These are phyloP conservation scores for Tetracladium setigerum DNA, from an alignment of 495 filamentous ascomycete genomes.

Conservation along the genomic window DNA sequence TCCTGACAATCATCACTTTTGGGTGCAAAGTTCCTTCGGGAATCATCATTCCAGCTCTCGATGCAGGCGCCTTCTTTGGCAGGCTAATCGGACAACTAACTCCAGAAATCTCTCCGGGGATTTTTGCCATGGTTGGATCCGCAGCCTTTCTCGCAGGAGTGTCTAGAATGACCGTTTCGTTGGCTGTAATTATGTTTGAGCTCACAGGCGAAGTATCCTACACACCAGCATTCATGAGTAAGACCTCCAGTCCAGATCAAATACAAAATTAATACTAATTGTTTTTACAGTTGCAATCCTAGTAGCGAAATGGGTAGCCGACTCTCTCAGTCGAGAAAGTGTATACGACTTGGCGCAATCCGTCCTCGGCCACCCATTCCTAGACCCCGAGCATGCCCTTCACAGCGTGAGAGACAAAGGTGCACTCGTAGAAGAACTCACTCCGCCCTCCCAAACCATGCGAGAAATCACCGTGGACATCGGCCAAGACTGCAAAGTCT, in stretches of 20 bases:
- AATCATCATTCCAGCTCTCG: conserved; percentile 52
- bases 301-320: conserved; percentile 52
- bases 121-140: conserved; percentile 55
- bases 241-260: too few relatives aligned
- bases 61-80: conserved; percentile 48
- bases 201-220: conserved; percentile 38
- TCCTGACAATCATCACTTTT: conserved; percentile 48
- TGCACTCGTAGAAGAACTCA: conserved; percentile 34
- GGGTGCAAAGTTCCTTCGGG: conserved; percentile 52
- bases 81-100: conserved; percentile 45
- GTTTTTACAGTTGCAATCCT: conserved; percentile 35
- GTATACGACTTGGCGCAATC: conserved; percentile 51
- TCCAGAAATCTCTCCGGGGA: conserved; percentile 40
- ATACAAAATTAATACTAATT: too few relatives aligned
- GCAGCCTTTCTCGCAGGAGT: conserved; percentile 51
- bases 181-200: conserved; percentile 54
- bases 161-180: conserved; percentile 49
- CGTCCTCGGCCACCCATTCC: conserved; percentile 49
- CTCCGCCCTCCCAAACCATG: conserved; percentile 47
- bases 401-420: conserved; percentile 29
- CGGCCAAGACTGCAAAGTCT: conserved; percentile 34
- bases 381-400: conserved; percentile 42
- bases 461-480: conserved; percentile 45
- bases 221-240: conserved; percentile 46
- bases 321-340: conserved; percentile 39